phyloP scores from a whole-genome alignment of 805 yeast genomes.

The Barnettozyma populi region DNA sequence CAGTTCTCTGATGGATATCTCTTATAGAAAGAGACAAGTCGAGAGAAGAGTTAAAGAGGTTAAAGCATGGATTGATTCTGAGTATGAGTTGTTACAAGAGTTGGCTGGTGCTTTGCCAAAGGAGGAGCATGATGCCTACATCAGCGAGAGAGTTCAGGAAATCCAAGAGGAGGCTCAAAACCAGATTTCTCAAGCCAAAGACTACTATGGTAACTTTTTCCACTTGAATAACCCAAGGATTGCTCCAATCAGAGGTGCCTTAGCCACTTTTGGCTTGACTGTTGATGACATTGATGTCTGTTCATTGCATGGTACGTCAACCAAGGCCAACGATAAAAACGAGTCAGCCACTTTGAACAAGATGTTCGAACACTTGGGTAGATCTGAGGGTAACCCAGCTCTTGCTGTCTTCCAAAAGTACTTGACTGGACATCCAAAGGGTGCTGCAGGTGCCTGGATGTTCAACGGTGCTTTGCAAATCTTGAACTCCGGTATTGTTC shows the following conservation, averaged over 20 bases:
- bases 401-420: conserved; percentile 98
- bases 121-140: conserved; percentile 52
- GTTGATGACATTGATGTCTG: conserved; percentile 95
- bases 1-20: conserved; percentile 77
- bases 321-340: conserved; percentile 97
- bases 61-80: conserved; percentile 79
- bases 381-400: conserved; percentile 96
- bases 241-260: conserved; percentile 94
- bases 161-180: conserved; percentile 76
- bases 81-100: conserved; percentile 61
- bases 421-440: conserved; percentile 99
- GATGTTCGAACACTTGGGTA: conserved; percentile 94
- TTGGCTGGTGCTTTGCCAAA: conserved; percentile 55
- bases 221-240: conserved; percentile 87
- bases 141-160: conserved; percentile 82
- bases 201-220: conserved; percentile 94
- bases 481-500: conserved; percentile 87
- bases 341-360: conserved; percentile 86
- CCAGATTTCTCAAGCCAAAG: conserved; percentile 84
- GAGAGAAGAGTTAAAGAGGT: conserved; percentile 72
- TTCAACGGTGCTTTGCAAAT: conserved; percentile 96
- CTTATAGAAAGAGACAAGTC: conserved; percentile 91
- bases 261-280: conserved; percentile 89
- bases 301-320: conserved; percentile 99
- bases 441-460: conserved; percentile 99